Evolutionary conservation across 169 alveolate genomes (phyloP).

Genomic region (Blepharisma undulans): DNA sequence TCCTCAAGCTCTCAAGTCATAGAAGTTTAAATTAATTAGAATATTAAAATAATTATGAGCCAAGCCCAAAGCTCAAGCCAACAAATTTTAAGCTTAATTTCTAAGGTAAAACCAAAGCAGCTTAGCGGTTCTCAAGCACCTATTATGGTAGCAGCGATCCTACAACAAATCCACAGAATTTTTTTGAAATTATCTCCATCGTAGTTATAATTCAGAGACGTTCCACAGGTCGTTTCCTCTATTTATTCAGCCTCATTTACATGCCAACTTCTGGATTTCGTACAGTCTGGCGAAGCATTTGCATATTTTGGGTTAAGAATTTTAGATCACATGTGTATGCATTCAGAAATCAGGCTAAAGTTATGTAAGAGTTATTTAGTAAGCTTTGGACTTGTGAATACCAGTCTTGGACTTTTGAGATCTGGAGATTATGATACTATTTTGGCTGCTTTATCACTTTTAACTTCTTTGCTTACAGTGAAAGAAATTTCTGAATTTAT

Average conservation of each 20-base stretch:
- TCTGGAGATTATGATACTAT: not conserved
- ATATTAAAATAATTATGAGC: constrained; percentile 5
- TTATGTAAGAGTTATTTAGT: not conserved
- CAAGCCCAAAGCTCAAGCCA: not conserved
- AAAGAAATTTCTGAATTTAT: not conserved
- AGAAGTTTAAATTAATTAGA: constrained; percentile 43
- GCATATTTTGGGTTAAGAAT: constrained; percentile 5
- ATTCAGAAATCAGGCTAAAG: not conserved
- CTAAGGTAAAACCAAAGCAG: not conserved
- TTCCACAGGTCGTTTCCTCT: not conserved
- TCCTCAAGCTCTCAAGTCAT: constrained; percentile 56
- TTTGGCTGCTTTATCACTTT: not conserved
- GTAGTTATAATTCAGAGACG: not conserved
- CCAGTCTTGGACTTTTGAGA: not conserved
- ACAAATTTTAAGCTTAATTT: not conserved
- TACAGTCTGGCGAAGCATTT: not conserved
- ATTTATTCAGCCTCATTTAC: not conserved
- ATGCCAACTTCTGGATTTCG: not conserved
- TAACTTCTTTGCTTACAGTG: not conserved
- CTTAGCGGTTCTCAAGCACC: not conserved
- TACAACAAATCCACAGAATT: not conserved
- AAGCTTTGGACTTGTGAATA: not conserved
- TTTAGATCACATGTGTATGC: not conserved
- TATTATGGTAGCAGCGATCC: not conserved
- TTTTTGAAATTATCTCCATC: not conserved